phyloP scores from a whole-genome alignment of 1,284 basidiomycete species.

The Leccinum huronense region DNA sequence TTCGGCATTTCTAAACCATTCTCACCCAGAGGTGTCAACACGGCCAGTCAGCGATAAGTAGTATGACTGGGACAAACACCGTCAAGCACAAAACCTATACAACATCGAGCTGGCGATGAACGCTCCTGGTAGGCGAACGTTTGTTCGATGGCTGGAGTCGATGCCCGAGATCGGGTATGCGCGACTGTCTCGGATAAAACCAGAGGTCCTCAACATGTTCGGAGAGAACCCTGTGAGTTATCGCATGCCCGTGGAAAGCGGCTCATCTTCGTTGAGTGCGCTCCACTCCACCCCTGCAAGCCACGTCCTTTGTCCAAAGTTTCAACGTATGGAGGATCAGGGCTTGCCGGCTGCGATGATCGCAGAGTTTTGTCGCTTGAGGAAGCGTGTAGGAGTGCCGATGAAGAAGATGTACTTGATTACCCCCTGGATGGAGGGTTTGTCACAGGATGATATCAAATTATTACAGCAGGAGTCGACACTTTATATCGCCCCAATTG shows the following conservation, averaged over 20 bases:
- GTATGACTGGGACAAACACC: no score
- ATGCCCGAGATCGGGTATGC: constrained; percentile 54
- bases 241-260: constrained; percentile 17
- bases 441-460: constrained; percentile 22
- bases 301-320: constrained; percentile 40
- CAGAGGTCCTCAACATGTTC: constrained; percentile 45
- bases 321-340: constrained; percentile 45
- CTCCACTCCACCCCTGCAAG: constrained; percentile 6
- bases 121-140: constrained; percentile 23
- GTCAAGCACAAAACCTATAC: constrained; percentile 32
- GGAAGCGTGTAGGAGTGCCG: constrained; percentile 34
- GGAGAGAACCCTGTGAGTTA: constrained; percentile 37
- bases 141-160: constrained; percentile 50
- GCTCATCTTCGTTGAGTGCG: neutral
- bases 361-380: constrained; percentile 29
- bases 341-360: constrained; percentile 27
- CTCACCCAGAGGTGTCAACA: no score
- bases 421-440: constrained; percentile 20
- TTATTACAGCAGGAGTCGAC: constrained; percentile 22
- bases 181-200: constrained; percentile 43
- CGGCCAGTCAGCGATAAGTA: no score
- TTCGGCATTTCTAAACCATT: no score
- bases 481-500: constrained; percentile 33
- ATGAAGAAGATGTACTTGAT: constrained; percentile 39
- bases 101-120: constrained; percentile 37